Percentiles rank a stretch among this genome's conserved stretches.
Evolutionary conservation across 495 filamentous ascomycete genomes (phyloP).

Genomic region (Aspergillus carlsbadensis): DNA sequence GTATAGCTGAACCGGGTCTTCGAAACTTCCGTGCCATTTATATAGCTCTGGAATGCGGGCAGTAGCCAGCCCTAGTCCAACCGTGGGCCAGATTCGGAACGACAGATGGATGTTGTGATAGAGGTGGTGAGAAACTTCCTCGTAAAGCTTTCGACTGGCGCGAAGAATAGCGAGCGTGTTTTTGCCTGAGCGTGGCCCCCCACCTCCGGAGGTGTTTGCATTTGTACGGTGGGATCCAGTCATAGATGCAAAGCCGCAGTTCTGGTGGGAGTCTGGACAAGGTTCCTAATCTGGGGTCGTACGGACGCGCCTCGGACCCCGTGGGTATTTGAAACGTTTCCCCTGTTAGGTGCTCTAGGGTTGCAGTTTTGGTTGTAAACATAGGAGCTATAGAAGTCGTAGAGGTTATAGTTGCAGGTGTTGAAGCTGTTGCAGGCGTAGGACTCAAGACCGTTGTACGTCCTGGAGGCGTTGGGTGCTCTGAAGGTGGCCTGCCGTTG

Average conservation of each 20-base stretch:
- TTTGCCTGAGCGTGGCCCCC: neutral
- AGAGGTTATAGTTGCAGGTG: no score
- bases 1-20: neutral
- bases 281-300: neutral
- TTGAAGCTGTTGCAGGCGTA: no score
- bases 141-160: neutral
- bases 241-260: slow-evolving; percentile 1
- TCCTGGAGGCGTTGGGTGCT: no score
- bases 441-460: no score
- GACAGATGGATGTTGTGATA: neutral
- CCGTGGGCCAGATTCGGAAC: neutral
- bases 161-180: neutral
- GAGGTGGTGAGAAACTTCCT: neutral
- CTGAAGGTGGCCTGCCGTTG: no score
- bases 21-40: neutral
- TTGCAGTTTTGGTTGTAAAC: no score
- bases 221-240: neutral
- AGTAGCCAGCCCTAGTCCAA: neutral
- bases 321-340: no score
- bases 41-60: neutral
- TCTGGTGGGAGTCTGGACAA: slow-evolving; percentile 1
- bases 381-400: no score
- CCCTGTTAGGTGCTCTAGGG: no score
- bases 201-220: neutral
- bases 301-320: neutral